Evolutionary conservation across 2,329 filamentous ascomycete genomes (phyloP), one percentile per base, ranked within the genome.

Genomic region (Paraphoma sp.): DNA sequence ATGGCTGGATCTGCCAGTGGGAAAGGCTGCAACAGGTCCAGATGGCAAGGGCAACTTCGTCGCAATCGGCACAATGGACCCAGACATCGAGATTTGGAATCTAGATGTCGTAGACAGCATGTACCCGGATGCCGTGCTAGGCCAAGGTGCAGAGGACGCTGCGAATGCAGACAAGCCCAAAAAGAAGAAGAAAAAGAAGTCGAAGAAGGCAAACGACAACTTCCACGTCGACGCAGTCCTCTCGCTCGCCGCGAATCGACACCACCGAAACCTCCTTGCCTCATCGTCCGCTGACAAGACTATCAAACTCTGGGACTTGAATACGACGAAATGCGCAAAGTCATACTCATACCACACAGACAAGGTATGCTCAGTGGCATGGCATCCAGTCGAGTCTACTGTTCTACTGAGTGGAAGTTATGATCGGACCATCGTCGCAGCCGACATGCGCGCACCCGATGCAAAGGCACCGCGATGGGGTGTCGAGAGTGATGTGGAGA

Each of bases 21-120:
- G 90, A 63, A 92, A 92, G 75, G 54, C 64, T 36, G 56, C 62
- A 30, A 63, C 60, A 36, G 57, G 60, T 40, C 86, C 86, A 59
- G 87, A 90, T 62, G 83, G 86, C 23, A 85, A 84, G 48, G 95
- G 91, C 53, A 99, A 97, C 80, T 97, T 94, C 67, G 93, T 97
- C 18, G 95, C 95, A 5, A 87, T 99, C 38, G 95, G 93, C 54
- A 98, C 95, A 4, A 97, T 98, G 87, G 94, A 98, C 73, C 94
- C 95, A 1, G 95, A 99, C 72, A 99, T 99, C 67, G 95, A 99
- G 81, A 88, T 99, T 51, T 99, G 95, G 95, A 93, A 99, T 74
- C 83, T 99, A 51, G 95, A 99, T 75, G 90, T 93, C 7, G 88
- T 99, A 50, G 95, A 99, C 80, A 91, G 90, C 86, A 96, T 99